Conservation (phyloP, 2,329 filamentous ascomycete genomes). For the Gaeumannomyces tritici region DNA sequence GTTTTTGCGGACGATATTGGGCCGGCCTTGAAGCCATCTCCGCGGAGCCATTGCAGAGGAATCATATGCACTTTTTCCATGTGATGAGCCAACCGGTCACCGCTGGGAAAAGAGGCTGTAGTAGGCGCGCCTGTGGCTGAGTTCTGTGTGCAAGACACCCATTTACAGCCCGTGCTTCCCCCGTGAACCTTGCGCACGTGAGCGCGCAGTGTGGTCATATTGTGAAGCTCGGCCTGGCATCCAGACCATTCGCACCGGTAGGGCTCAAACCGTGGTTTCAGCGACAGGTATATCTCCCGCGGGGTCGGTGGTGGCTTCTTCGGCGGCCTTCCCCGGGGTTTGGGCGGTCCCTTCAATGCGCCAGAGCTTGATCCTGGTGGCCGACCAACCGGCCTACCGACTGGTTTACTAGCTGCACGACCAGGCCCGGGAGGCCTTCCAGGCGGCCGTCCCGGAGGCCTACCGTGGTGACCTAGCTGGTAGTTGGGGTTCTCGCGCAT, state of each 20-base stretch:
- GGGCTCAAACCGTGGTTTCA: slow-evolving; percentile 34
- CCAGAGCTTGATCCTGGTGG: neutral
- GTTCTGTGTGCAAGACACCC: slow-evolving; percentile 27
- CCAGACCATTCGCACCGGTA: slow-evolving; percentile 52
- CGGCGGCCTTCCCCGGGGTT: slow-evolving; percentile 32
- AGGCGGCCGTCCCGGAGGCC: neutral
- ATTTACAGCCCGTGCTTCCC: slow-evolving; percentile 21
- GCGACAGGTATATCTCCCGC: slow-evolving; percentile 28
- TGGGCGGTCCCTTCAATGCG: slow-evolving; percentile 10
- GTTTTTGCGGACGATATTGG: slow-evolving; percentile 6
- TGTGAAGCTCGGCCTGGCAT: slow-evolving; percentile 52
- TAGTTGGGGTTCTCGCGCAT: neutral
- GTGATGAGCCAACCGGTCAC: slow-evolving; percentile 34
- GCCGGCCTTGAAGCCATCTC: slow-evolving; percentile 38
- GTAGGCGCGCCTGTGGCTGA: slow-evolving; percentile 5
- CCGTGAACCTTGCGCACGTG: slow-evolving; percentile 44
- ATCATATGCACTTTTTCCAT: slow-evolving; percentile 43
- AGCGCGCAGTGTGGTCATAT: slow-evolving; percentile 46
- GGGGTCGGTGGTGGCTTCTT: slow-evolving; percentile 27
- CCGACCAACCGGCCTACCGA: neutral
- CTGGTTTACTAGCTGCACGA: neutral
- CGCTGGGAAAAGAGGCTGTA: neutral
- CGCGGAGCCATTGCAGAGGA: slow-evolving; percentile 46
- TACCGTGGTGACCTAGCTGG: neutral
- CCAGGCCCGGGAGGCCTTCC: neutral